phyloP scores from a whole-genome alignment of 129 eudicot species.

The Deinandra increscens region DNA sequence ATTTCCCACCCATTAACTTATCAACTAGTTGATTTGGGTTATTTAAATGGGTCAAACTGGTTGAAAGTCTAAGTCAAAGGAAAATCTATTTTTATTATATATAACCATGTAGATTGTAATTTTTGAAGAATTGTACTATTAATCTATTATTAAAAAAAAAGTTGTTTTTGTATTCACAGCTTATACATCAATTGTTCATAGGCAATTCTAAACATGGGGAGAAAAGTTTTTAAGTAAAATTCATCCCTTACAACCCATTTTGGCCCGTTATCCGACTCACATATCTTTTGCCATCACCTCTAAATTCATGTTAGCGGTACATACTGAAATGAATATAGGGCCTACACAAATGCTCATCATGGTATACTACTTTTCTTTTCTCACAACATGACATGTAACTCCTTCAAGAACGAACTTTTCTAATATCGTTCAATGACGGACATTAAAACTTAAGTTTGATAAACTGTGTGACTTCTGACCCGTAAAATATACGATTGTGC shows the following conservation, averaged over 20 bases:
- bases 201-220: not conserved
- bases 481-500: slow-evolving; percentile 30
- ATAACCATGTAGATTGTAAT: not conserved
- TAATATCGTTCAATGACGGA: not conserved
- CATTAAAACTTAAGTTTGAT: slow-evolving; percentile 4
- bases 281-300: not conserved
- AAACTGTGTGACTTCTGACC: not conserved
- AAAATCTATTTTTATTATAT: not conserved
- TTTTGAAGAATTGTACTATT: not conserved
- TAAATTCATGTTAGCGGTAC: not conserved
- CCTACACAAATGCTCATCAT: not conserved
- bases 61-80: not conserved
- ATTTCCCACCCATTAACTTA: not conserved
- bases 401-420: not conserved
- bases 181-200: not conserved
- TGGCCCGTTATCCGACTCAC: not conserved
- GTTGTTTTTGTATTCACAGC: not conserved
- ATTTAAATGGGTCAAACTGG: not conserved
- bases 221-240: not conserved
- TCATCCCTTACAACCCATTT: not conserved
- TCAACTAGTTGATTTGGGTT: too few species aligned
- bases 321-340: not conserved
- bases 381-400: too few species aligned
- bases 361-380: too few species aligned
- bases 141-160: not conserved